These are phyloP conservation scores for Infundibulicybe gibba DNA, from an alignment of 768 basidiomycete genomes.

Conservation along the genomic window DNA sequence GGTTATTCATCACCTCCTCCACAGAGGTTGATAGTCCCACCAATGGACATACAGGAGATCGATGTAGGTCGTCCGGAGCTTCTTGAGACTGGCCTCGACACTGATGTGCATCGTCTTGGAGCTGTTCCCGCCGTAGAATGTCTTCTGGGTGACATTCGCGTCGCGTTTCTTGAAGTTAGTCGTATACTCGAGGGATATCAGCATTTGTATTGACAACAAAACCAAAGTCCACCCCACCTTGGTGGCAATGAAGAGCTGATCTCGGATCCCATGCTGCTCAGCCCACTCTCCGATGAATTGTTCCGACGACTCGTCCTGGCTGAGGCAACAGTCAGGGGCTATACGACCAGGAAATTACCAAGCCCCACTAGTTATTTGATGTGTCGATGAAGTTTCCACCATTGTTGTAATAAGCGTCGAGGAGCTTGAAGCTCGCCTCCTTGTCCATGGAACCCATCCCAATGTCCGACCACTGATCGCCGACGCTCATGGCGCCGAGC, in stretches of 20 bases:
- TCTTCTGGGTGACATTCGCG: neutral
- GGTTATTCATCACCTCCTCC: neutral
- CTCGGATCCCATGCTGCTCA: constrained; percentile 31
- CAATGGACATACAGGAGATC: neutral
- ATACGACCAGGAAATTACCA: constrained; percentile 10
- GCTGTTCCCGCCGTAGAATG: too few relatives aligned
- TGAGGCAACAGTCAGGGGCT: constrained; percentile 3
- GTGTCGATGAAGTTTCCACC: constrained; percentile 14
- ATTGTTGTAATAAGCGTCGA: constrained; percentile 8
- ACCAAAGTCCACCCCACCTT: constrained; percentile 18
- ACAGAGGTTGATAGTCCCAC: neutral
- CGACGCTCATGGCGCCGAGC: constrained; percentile 47
- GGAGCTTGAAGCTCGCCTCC: constrained; percentile 4
- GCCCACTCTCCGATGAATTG: constrained; percentile 49
- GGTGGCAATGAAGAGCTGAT: constrained; percentile 43
- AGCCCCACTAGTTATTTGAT: constrained; percentile 9
- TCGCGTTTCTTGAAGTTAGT: neutral
- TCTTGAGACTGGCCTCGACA: neutral
- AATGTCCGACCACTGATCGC: constrained; percentile 29
- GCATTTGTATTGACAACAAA: neutral
- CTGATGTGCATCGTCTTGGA: too few relatives aligned
- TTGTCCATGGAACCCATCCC: constrained; percentile 27
- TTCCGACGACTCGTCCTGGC: constrained; percentile 38
- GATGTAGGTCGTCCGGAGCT: neutral
- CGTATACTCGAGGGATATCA: constrained; percentile 7